phyloP scores from a whole-genome alignment of 2,329 filamentous ascomycete species.

The Pseudopithomyces chartarum region DNA sequence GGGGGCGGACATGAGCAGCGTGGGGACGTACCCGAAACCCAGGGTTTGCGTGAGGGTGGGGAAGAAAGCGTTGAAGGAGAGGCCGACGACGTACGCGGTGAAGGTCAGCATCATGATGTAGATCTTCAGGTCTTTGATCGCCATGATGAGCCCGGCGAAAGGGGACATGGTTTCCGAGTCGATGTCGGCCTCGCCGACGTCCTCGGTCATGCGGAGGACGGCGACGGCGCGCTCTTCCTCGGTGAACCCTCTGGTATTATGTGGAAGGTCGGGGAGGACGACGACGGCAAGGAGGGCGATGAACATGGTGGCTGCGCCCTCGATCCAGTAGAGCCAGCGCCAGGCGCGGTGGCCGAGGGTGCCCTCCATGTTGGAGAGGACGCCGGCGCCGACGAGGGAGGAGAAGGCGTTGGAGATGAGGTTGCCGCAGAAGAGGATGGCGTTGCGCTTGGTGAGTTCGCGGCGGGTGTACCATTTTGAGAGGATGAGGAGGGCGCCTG shows the following conservation, averaged over 20 bases:
- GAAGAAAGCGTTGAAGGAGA: conserved; percentile 44
- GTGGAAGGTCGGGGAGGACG: conserved; percentile 40
- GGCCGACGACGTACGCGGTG: conserved; percentile 64
- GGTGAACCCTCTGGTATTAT: conserved; percentile 53
- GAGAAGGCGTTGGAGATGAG: conserved; percentile 52
- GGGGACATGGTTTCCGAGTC: conserved; percentile 52
- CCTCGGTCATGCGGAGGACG: conserved; percentile 48
- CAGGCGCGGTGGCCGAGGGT: conserved; percentile 44
- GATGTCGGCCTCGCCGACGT: conserved; percentile 56
- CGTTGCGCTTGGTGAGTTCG: conserved; percentile 46
- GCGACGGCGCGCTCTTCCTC: conserved; percentile 52
- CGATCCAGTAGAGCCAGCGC: conserved; percentile 50
- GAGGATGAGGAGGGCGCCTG: conserved; percentile 66
- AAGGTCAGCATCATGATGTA: conserved; percentile 68
- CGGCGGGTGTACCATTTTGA: conserved; percentile 71
- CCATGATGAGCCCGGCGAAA: conserved; percentile 62
- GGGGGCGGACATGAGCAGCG: conserved; percentile 51
- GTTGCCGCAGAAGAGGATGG: conserved; percentile 50
- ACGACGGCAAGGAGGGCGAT: conserved; percentile 38
- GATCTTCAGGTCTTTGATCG: conserved; percentile 65
- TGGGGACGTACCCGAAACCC: conserved; percentile 45
- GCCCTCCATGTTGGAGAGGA: conserved; percentile 45
- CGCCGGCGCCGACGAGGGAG: conserved; percentile 51
- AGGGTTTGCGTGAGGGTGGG: conserved; percentile 46
- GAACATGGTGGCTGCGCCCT: conserved; percentile 39